A percentile compares a stretch with the other conserved stretches of the same genome.
Conservation (phyloP, 306 rosid species). For the Hippophae rhamnoides region DNA sequence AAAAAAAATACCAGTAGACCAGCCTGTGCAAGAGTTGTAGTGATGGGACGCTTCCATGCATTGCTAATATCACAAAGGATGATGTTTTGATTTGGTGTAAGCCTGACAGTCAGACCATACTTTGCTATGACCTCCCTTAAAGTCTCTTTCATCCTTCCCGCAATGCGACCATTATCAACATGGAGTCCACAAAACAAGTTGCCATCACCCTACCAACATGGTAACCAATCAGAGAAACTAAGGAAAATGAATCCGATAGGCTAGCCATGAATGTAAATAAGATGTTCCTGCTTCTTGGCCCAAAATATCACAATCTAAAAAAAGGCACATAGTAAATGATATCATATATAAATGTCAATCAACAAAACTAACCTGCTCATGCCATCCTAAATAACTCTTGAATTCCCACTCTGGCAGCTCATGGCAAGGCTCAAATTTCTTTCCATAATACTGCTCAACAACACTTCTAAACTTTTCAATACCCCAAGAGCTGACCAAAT, state of each 20-base stretch:
- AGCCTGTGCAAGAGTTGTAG: slow-evolving; percentile 78
- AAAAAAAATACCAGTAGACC: slow-evolving; percentile 80
- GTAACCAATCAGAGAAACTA: slow-evolving; percentile 6
- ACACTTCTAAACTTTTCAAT: slow-evolving; percentile 79
- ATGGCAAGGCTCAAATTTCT: slow-evolving; percentile 72
- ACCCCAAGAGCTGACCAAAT: slow-evolving; percentile 91
- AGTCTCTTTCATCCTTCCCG: slow-evolving; percentile 72
- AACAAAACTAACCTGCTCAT: slow-evolving; percentile 71
- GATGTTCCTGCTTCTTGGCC: too few relatives aligned
- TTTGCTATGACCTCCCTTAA: slow-evolving; percentile 86
- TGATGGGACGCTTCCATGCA: slow-evolving; percentile 88
- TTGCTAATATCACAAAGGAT: slow-evolving; percentile 73
- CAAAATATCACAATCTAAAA: background rate
- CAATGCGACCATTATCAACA: slow-evolving; percentile 85
- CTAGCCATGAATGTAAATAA: background rate
- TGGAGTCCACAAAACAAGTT: slow-evolving; percentile 76
- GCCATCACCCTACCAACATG: slow-evolving; percentile 73
- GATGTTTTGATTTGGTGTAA: slow-evolving; percentile 91
- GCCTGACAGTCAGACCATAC: slow-evolving; percentile 62
- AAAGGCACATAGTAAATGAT: slow-evolving; percentile 1
- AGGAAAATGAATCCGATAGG: slow-evolving; percentile 2
- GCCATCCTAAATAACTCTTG: slow-evolving; percentile 94
- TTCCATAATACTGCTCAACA: slow-evolving; percentile 78
- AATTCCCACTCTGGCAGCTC: slow-evolving; percentile 88
- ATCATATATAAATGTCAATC: slow-evolving; percentile 9